Conservation (phyloP, 768 basidiomycete genomes). For the Multifurca ochricompacta region DNA sequence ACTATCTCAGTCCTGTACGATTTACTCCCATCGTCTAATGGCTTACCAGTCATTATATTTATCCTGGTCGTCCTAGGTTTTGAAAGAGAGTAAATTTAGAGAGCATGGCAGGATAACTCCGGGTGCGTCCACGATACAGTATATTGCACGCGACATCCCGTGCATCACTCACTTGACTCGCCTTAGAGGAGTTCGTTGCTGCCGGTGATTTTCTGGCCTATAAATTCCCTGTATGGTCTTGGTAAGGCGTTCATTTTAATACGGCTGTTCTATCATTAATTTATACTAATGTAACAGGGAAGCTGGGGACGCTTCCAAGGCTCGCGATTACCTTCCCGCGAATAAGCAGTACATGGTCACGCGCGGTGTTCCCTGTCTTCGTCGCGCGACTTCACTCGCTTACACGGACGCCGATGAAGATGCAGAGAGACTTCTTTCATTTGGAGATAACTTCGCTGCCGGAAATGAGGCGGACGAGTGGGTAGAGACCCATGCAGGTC, state of each 20-base stretch:
- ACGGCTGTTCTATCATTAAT: constrained; percentile 1
- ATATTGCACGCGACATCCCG: constrained; percentile 18
- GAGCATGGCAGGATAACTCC: constrained; percentile 96
- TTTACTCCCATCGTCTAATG: constrained; percentile 18
- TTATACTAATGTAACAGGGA: constrained; percentile 52
- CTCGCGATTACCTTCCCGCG: constrained; percentile 84
- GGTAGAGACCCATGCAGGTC: constrained; percentile 95
- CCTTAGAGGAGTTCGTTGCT: constrained; percentile 92
- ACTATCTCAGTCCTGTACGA: constrained; percentile 85
- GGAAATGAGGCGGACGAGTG: constrained; percentile 75
- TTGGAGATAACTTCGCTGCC: constrained; percentile 55
- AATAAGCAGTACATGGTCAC: constrained; percentile 98
- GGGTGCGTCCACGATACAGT: constrained; percentile 40
- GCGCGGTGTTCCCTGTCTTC: constrained; percentile 92
- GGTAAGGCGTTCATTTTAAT: constrained; percentile 44
- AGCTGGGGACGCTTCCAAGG: constrained; percentile 78
- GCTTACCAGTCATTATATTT: constrained; percentile 29
- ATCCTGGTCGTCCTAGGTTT: constrained; percentile 51
- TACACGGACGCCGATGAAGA: constrained; percentile 97
- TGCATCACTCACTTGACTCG: constrained; percentile 7
- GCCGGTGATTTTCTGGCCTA: constrained; percentile 96
- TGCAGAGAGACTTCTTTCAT: constrained; percentile 83
- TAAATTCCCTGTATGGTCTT: constrained; percentile 98
- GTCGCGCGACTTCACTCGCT: constrained; percentile 84
- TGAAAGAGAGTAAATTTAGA: constrained; percentile 98